Conservation (phyloP, 208 protist genomes). For the Trypanosomatidae sp. region DNA sequence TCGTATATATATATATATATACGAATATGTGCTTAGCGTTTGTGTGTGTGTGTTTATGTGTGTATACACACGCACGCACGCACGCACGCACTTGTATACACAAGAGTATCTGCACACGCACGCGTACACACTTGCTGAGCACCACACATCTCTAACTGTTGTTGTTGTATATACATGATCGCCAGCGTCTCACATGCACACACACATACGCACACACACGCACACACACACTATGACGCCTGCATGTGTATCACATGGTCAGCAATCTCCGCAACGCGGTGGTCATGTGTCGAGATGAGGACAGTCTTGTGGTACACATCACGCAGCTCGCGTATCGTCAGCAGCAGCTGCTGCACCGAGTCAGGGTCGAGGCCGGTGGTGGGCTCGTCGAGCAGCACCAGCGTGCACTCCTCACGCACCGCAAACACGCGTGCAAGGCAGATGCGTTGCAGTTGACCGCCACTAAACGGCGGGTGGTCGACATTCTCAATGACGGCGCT, state of each 20-base stretch:
- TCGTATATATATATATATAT: too few relatives aligned
- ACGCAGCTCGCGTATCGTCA: slow-evolving; percentile 31
- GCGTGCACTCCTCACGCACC: slow-evolving; percentile 14
- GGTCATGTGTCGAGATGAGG: slow-evolving; percentile 60
- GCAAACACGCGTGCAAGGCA: slow-evolving; percentile 61
- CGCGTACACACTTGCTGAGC: too few relatives aligned
- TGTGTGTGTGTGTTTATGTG: too few relatives aligned
- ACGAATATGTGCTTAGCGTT: too few relatives aligned
- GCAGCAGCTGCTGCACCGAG: slow-evolving; percentile 26
- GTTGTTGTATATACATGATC: background rate
- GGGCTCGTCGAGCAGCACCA: slow-evolving; percentile 67
- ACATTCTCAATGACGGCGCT: slow-evolving; percentile 39
- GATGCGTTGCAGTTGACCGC: slow-evolving; percentile 69
- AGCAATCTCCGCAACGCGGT: slow-evolving; percentile 29
- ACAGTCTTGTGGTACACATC: slow-evolving; percentile 54
- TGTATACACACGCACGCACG: too few relatives aligned
- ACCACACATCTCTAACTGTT: too few relatives aligned
- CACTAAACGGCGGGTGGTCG: slow-evolving; percentile 63
- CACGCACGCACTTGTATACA: too few relatives aligned
- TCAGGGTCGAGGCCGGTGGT: slow-evolving; percentile 49
- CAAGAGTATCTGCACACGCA: too few relatives aligned
- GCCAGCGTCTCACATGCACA: background rate
- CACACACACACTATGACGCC: too few relatives aligned
- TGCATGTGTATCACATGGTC: slow-evolving; percentile 36
- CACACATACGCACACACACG: slow-evolving; percentile 4